These are phyloP conservation scores for Nakazawaea sp. DNA, from an alignment of 805 yeast species.

Conservation along the genomic window DNA sequence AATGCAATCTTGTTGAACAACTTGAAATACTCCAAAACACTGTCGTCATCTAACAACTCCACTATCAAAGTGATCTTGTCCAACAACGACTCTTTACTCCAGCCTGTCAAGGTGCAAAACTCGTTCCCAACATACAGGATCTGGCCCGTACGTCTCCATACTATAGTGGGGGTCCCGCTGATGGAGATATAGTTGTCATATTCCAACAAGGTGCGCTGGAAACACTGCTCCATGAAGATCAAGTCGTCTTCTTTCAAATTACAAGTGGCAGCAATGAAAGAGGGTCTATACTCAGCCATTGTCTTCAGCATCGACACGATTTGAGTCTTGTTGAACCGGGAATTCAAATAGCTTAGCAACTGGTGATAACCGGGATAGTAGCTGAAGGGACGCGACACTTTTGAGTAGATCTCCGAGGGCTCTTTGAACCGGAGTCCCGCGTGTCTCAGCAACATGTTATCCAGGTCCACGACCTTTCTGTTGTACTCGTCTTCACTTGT, in stretches of 20 bases:
- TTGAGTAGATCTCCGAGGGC: slow-evolving; percentile 75
- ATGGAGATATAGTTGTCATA: slow-evolving; percentile 79
- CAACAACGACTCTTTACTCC: slow-evolving; percentile 68
- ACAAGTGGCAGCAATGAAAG: slow-evolving; percentile 88
- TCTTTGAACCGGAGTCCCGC: slow-evolving; percentile 45
- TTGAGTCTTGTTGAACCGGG: slow-evolving; percentile 62
- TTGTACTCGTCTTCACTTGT: slow-evolving; percentile 28
- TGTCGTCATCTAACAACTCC: slow-evolving; percentile 80
- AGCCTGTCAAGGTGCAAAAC: slow-evolving; percentile 85
- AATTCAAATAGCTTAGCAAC: slow-evolving; percentile 63
- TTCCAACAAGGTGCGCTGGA: slow-evolving; percentile 85
- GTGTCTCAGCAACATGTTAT: slow-evolving; percentile 9
- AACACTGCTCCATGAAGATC: slow-evolving; percentile 93
- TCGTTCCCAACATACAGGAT: slow-evolving; percentile 94
- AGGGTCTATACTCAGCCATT: slow-evolving; percentile 87
- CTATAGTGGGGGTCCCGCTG: slow-evolving; percentile 90
- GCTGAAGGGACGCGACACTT: slow-evolving; percentile 69
- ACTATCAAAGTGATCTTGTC: slow-evolving; percentile 65
- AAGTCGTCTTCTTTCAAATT: slow-evolving; percentile 85
- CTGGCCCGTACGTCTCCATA: slow-evolving; percentile 95
- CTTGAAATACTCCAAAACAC: slow-evolving; percentile 84
- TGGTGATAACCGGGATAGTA: slow-evolving; percentile 90
- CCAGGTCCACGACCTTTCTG: slow-evolving; percentile 14
- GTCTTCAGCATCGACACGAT: slow-evolving; percentile 78
- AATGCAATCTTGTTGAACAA: slow-evolving; percentile 80